Evolutionary conservation across 331 rosid species (phyloP).

Genomic region (Malus hybrid): DNA sequence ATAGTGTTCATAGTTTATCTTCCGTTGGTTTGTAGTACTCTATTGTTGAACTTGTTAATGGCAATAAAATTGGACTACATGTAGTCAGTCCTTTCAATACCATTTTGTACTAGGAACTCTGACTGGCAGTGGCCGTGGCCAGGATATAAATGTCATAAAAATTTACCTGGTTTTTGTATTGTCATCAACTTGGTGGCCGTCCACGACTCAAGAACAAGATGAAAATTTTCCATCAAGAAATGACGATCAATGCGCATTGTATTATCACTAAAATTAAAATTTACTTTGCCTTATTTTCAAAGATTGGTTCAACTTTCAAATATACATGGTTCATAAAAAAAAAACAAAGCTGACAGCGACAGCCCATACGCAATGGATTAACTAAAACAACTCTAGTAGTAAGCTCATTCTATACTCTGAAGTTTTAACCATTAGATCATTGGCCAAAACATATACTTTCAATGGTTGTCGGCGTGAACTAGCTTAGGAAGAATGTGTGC

Average conservation of each 20-base stretch:
- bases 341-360: neutral
- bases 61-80: neutral
- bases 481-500: no score
- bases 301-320: neutral
- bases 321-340: neutral
- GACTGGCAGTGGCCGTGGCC: neutral
- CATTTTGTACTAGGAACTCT: no score
- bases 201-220: neutral
- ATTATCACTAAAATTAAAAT: neutral
- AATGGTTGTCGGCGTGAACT: no score
- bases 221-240: neutral
- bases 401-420: no score
- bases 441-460: no score
- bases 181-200: neutral
- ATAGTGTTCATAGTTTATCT: no score
- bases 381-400: neutral
- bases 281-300: neutral
- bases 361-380: neutral
- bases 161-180: neutral
- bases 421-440: no score
- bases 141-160: neutral
- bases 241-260: neutral
- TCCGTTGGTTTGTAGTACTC: no score
- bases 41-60: neutral
- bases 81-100: no score